A percentile compares a stretch with the other conserved stretches of the same genome.
phyloP scores from a whole-genome alignment of 2,329 filamentous ascomycete species.

The Lasiodiplodia sp. region DNA sequence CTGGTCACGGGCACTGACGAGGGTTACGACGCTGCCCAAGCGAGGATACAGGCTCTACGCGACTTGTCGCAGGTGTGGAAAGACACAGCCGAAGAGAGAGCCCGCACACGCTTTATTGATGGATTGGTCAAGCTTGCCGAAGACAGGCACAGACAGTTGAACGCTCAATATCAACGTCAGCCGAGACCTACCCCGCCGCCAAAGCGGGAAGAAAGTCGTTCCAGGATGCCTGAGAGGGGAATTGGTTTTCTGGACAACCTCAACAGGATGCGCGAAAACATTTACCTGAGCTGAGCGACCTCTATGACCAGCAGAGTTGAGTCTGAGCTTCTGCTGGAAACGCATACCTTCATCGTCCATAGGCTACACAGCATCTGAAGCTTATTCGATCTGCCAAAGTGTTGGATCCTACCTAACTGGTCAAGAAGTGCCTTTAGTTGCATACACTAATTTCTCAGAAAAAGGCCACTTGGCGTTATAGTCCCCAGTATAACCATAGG shows the following conservation, averaged over 20 bases:
- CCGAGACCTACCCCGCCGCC: constrained; percentile 31
- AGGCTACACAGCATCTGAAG: too few relatives aligned
- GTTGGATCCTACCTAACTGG: too few relatives aligned
- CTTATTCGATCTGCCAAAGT: too few relatives aligned
- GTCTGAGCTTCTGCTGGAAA: neutral
- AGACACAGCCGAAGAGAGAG: constrained; percentile 94
- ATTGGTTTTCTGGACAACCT: constrained; percentile 50
- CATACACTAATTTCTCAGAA: too few relatives aligned
- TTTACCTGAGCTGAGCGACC: constrained; percentile 40
- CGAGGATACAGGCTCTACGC: constrained; percentile 78
- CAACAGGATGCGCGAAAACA: constrained; percentile 45
- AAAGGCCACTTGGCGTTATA: too few relatives aligned
- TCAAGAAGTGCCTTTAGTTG: too few relatives aligned
- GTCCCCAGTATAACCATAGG: too few relatives aligned
- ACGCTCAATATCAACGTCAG: constrained; percentile 39
- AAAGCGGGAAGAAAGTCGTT: constrained; percentile 33
- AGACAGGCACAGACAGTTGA: constrained; percentile 63
- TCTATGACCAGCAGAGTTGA: neutral
- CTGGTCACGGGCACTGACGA: constrained; percentile 68
- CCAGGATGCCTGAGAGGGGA: constrained; percentile 31
- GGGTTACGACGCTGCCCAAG: constrained; percentile 68
- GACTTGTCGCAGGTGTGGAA: constrained; percentile 85
- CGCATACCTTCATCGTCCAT: neutral
- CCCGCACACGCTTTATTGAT: constrained; percentile 81
- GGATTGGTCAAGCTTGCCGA: constrained; percentile 81